Base-by-base conservation (phyloP, 1,139 yeast species). In the Lizanozyma gosingica region DNA sequence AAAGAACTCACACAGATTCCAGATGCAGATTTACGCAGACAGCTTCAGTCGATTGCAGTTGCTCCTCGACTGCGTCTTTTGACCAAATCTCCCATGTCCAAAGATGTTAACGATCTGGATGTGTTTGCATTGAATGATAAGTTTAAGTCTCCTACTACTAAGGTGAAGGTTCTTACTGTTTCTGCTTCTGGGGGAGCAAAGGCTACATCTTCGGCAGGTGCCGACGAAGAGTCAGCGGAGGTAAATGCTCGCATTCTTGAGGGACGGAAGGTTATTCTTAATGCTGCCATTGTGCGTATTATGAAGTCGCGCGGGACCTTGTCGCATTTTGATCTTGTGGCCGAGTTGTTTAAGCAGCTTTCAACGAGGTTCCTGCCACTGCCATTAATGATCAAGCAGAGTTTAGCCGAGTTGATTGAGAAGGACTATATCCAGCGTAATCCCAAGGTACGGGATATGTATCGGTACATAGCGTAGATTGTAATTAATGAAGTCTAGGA, bases 231-330 rank as follows among this genome's bases (percentile, higher is more conserved):
- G 41, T 45, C 49, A 1, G 64, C 62, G 35, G 74, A 70, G 40
- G 62, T 66, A 2, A 59, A 59, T 41, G 46, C 50, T 2, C 56
- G 57, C 36, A 65, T 67, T 18, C 43, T 55, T 36, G 68, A 67
- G 41, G 78, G 77, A 17, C 59, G 79, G 39, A 65, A 77, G 47
- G 70, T 73, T 42, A 87, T 82, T 52, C 71, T 85, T 2, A 94
- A 86, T 53, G 97, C 97, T 0, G 94, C 95, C 0, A 76, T 90
- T 42, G 95, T 90, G 2, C 71, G 97, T 41, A 77, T 83, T 9
- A 82, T 92, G 92, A 92, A 92, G 57, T 73, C 85, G 1, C 66
- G 90, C 33, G 81, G 80, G 51, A 60, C 71, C 0, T 54, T 83
- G 41, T 67, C 62, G 35, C 92, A 84, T 55, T 77, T 78, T 47